Base-by-base conservation (phyloP, 2,329 filamentous ascomycete genomes). In the Fusarium sp. region DNA sequence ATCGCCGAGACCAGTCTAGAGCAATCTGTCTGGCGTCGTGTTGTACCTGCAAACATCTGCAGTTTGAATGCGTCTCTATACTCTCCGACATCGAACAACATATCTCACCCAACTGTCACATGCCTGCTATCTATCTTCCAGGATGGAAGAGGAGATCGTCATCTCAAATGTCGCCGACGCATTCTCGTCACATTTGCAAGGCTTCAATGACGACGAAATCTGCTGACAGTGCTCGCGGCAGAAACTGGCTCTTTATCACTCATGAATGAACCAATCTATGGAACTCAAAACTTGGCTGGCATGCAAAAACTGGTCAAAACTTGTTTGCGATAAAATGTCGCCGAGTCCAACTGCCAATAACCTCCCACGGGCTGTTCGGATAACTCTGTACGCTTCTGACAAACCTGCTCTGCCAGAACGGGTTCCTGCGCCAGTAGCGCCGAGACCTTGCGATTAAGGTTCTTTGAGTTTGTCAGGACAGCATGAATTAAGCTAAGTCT, bases 361-460 rank as follows among this genome's bases (percentile, higher is more conserved):
- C 15, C 29, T 27, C 46, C 22, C 40, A 27, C 30, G 29, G 6
- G 29, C n/a, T 46, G 60, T 71, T 27, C 8, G 16, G 25, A 51
- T 69, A 71, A 53, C 11, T 25, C 18, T 38, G 22, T 25, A 45
- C 48, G 67, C 58, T 45, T 18, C 22, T 51, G 41, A 54, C 44
- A 38, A 34, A 32, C 16, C 24, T 46, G 46, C 34, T 34, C 62
- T 52, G 44, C 24, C 41, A 46, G 27, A 16, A 30, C 59, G 67
- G 67, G 67, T 69, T 62, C 67, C 49, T 70, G 68, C 68, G 58
- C 67, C 55, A 69, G 68, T 71, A 65, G 55, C 38, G 64, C 49
- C 41, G 45, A 56, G 16, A 15, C 40, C 20, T 15, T 27, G 16
- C 18, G 34, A 52, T 62, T 71, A 69, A 59, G 38, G 58, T 70